A percentile compares a stretch with the other conserved stretches of the same genome.
These are phyloP conservation scores for Ophiosphaerella korrae DNA, from an alignment of 2,329 filamentous ascomycete genomes.

Conservation along the genomic window DNA sequence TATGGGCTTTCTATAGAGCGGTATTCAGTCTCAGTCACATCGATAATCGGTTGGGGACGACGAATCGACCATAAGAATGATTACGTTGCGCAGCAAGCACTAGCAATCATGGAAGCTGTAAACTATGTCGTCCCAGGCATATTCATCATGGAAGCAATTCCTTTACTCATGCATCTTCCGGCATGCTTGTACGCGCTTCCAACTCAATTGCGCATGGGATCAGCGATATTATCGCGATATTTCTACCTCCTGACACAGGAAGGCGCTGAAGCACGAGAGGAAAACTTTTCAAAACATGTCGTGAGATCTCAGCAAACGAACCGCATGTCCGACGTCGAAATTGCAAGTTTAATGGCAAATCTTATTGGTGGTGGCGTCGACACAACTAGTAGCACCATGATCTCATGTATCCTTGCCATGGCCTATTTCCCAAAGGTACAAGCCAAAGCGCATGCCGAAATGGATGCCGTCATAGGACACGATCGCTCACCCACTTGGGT, in stretches of 20 bases:
- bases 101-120: conserved; percentile 18
- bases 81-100: conserved; percentile 9
- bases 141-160: conserved; percentile 18
- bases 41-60: conserved; percentile 20
- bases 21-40: conserved; percentile 16
- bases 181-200: conserved; percentile 9
- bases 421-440: conserved; percentile 6
- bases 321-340: conserved; percentile 2
- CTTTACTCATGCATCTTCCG: conserved; percentile 7
- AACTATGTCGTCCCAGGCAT: conserved; percentile 11
- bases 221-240: conserved; percentile 3
- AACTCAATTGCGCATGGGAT: not conserved
- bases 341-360: not conserved
- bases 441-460: not conserved
- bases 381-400: conserved; percentile 36
- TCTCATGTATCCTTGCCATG: conserved; percentile 7
- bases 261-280: not conserved
- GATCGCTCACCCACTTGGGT: conserved; percentile 2
- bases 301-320: not conserved
- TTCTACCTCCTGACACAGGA: conserved; percentile 17
- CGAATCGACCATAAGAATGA: conserved; percentile 11
- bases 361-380: conserved; percentile 18
- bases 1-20: conserved; percentile 18
- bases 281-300: conserved; percentile 10
- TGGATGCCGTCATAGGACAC: conserved; percentile 2